A percentile compares a stretch with the other conserved stretches of the same genome.
Evolutionary conservation across 169 alveolate species (phyloP).

Genomic region (Babesia ovis): DNA sequence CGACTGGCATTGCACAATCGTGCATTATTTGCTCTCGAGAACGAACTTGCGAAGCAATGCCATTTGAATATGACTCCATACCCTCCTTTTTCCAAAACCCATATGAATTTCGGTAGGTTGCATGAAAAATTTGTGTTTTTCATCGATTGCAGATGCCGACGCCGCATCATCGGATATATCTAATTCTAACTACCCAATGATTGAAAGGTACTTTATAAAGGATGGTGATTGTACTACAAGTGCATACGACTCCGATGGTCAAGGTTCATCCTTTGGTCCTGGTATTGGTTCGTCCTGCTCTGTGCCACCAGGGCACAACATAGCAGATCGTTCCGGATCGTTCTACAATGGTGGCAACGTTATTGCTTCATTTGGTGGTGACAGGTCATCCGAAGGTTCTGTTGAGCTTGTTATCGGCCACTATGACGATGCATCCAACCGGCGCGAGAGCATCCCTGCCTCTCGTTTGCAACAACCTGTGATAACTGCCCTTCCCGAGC

Average conservation of each 20-base stretch:
- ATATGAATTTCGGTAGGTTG: conserved; percentile 17
- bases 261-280: neutral
- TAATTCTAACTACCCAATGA: neutral
- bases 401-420: conserved; percentile 1
- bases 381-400: neutral
- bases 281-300: conserved; percentile 2
- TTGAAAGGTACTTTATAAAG: conserved; percentile 2
- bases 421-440: neutral
- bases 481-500: neutral
- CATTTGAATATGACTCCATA: conserved; percentile 7
- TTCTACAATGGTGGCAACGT: conserved; percentile 7
- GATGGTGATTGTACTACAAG: conserved; percentile 18
- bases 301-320: neutral
- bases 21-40: conserved; percentile 1
- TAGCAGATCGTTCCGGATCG: neutral
- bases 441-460: neutral
- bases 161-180: neutral
- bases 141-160: conserved; percentile 11
- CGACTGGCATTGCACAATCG: neutral
- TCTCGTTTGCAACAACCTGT: neutral
- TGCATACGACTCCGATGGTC: conserved; percentile 29
- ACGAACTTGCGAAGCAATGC: conserved; percentile 8
- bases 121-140: neutral
- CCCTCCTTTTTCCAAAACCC: neutral
- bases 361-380: neutral